Evolutionary conservation across 2,329 filamentous ascomycete genomes (phyloP).

Genomic region (Fusarium metavorans): DNA sequence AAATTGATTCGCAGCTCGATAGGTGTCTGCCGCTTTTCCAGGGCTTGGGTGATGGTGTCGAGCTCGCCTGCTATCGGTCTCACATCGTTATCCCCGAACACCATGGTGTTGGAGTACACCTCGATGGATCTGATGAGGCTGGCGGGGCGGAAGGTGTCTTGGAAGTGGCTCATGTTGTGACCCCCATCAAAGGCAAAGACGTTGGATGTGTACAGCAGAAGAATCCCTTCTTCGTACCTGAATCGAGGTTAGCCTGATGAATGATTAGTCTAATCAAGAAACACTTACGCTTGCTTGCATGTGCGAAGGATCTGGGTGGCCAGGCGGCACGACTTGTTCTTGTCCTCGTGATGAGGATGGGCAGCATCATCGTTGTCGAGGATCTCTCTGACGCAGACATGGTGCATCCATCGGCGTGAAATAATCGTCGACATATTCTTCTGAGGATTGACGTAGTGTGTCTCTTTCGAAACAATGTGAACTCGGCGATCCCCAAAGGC

Average conservation of each 20-base stretch:
- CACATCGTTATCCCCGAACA: neutral
- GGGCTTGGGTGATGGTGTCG: neutral
- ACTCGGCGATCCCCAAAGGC: neutral
- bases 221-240: slow-evolving; percentile 11
- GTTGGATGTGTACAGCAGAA: slow-evolving; percentile 20
- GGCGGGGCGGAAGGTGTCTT: neutral
- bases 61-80: neutral
- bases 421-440: neutral
- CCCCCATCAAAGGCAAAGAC: neutral
- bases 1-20: neutral
- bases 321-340: slow-evolving; percentile 5
- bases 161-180: neutral
- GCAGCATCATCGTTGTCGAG: neutral
- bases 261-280: neutral
- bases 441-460: neutral
- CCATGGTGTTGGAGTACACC: neutral
- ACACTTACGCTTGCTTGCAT: slow-evolving; percentile 19
- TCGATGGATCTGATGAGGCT: neutral
- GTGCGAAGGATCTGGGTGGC: slow-evolving; percentile 4
- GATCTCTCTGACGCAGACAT: neutral
- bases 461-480: neutral
- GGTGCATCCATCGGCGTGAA: neutral
- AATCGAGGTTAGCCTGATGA: neutral
- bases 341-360: slow-evolving; percentile 3
- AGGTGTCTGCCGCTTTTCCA: neutral